Conservation (phyloP, 306 rosid genomes). For the Hippophae gyantsensis region DNA sequence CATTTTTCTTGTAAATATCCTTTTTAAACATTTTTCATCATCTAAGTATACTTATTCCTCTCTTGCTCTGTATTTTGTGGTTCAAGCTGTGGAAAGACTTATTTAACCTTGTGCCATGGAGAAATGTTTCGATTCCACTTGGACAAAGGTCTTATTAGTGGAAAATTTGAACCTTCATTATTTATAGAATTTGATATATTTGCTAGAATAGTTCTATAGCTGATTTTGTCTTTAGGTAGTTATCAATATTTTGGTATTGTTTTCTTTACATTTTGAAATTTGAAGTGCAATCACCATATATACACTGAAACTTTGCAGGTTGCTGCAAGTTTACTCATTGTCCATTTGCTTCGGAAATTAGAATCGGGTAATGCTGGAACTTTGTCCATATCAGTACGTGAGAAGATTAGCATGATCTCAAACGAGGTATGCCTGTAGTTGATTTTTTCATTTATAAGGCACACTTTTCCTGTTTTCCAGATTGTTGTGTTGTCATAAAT, state of each 20-base stretch:
- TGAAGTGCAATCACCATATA: not conserved
- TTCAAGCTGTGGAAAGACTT: too few relatives aligned
- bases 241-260: not conserved
- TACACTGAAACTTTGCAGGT: slow-evolving; percentile 44
- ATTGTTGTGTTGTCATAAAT: not conserved
- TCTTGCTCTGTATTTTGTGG: too few relatives aligned
- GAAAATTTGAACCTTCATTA: too few relatives aligned
- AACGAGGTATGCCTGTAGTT: slow-evolving; percentile 40
- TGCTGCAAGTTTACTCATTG: slow-evolving; percentile 57
- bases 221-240: not conserved
- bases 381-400: slow-evolving; percentile 61
- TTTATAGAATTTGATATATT: too few relatives aligned
- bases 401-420: slow-evolving; percentile 48
- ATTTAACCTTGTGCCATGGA: too few relatives aligned
- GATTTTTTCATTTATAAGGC: not conserved
- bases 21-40: too few relatives aligned
- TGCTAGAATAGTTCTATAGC: not conserved
- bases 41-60: too few relatives aligned
- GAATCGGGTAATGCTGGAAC: slow-evolving; percentile 53
- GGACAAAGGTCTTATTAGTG: too few relatives aligned
- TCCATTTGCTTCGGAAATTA: slow-evolving; percentile 66
- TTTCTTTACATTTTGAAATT: slow-evolving; percentile 1
- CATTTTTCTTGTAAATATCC: too few relatives aligned
- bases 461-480: not conserved
- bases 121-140: too few relatives aligned